Conservation (phyloP, 805 yeast species). For the Candida xiaguanensis region DNA sequence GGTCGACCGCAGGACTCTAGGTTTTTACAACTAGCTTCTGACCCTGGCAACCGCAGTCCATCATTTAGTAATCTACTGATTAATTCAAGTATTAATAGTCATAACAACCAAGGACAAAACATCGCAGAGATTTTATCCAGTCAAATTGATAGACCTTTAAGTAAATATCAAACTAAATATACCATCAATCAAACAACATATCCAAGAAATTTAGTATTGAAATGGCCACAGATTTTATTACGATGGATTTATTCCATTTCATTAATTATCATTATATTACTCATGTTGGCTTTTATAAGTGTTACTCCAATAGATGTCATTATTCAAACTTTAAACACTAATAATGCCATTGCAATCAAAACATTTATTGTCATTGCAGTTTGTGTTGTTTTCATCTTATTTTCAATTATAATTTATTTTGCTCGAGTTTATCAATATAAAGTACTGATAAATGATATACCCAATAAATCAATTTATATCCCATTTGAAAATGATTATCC, state of each 20-base stretch:
- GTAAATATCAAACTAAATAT: constrained; percentile 1
- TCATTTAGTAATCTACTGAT: constrained; percentile 5
- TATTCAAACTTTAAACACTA: constrained; percentile 47
- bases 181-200: constrained; percentile 1
- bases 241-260: constrained; percentile 29
- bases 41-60: not conserved
- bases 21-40: not conserved
- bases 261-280: constrained; percentile 17
- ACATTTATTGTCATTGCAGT: constrained; percentile 77
- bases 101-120: not conserved
- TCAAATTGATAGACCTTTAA: not conserved
- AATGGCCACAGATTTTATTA: constrained; percentile 19
- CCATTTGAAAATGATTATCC: constrained; percentile 59
- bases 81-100: not conserved
- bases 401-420: constrained; percentile 49
- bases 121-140: not conserved
- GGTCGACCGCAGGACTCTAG: constrained; percentile 1
- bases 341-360: constrained; percentile 62
- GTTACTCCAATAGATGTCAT: constrained; percentile 82
- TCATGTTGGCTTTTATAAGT: constrained; percentile 53
- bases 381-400: constrained; percentile 55
- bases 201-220: constrained; percentile 6
- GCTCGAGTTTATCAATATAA: constrained; percentile 57
- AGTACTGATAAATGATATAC: constrained; percentile 68
- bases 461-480: constrained; percentile 57